Evolutionary conservation across 768 basidiomycete species (phyloP), one percentile per base, ranked within the genome.

Genomic region (Lentinula edodes): DNA sequence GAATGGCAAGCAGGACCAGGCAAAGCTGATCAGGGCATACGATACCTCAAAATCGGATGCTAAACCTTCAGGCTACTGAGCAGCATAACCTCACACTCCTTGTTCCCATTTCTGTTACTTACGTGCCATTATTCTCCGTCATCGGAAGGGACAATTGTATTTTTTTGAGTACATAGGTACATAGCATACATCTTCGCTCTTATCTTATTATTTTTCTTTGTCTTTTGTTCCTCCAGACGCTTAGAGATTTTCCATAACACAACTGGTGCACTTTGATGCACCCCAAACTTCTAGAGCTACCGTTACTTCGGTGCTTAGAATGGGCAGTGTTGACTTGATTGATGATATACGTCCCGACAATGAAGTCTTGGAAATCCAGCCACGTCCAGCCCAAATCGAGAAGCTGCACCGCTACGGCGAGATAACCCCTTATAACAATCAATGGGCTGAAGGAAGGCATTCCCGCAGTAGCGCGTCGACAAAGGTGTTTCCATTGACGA

Each of bases 1-100:
- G 74, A 90, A 89, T 66, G 84, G 85, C 35, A 85, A 86, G 64
- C 89, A 95, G 75, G 95, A 96, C 73, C 95, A 98, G 72, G 83
- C 90, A 53, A 81, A 86, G 68, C 76, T 94, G 63, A 93, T 94
- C 66, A 78, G 92, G 59, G 91, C 91, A 32, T 93, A 95, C 69
- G 93, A 94, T 73, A 94, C 93, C 41, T 89, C 90, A 36, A 86
- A 90, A 71, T 81, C 87, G 62, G 74, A 82, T 66, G 80, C 82
- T 58, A 81, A 85, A 67, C 92, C 92, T 6, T 83, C 87, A 60
- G 92, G 92, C 43, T 91, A 93, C 70, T 90, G 80, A 74, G 15
- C 18, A 10, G 32, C n/a, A 15, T 12, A 18, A 23, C 2, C 16
- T 6, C 32, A 1, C 10, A 6, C 18, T 16, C 16, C 6, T 28